A percentile compares a stretch with the other conserved stretches of the same genome.
phyloP scores from a whole-genome alignment of 1,139 yeast genomes.

The Waltiozyma sp. region DNA sequence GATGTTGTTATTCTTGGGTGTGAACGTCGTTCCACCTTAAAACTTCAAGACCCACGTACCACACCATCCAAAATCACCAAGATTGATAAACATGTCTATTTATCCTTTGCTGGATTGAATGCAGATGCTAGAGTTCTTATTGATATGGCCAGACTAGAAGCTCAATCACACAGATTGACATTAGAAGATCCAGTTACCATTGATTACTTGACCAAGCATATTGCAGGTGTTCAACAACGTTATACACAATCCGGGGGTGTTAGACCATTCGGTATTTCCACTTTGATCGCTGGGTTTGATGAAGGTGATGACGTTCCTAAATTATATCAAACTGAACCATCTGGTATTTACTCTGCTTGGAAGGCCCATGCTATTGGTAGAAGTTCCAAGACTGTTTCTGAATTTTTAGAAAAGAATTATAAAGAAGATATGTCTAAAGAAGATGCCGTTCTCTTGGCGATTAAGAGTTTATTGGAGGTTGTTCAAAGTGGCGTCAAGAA shows the following conservation, averaged over 20 bases:
- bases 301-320: conserved; percentile 71
- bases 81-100: conserved; percentile 79
- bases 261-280: conserved; percentile 90
- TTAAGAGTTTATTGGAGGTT: conserved; percentile 83
- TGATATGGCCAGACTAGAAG: conserved; percentile 93
- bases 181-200: conserved; percentile 89
- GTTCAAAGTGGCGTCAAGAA: conserved; percentile 97
- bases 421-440: conserved; percentile 62
- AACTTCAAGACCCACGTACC: conserved; percentile 91
- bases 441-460: conserved; percentile 69
- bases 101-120: conserved; percentile 95
- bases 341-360: conserved; percentile 98
- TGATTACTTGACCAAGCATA: conserved; percentile 85
- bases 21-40: conserved; percentile 90
- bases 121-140: conserved; percentile 95
- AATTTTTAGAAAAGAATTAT: conserved; percentile 87
- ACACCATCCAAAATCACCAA: conserved; percentile 92
- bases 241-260: conserved; percentile 99
- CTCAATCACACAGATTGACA: conserved; percentile 90
- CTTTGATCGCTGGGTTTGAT: conserved; percentile 92
- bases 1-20: conserved; percentile 89
- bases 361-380: conserved; percentile 97
- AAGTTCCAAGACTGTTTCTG: conserved; percentile 89
- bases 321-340: conserved; percentile 92
- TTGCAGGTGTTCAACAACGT: conserved; percentile 94